Evolutionary conservation across 176 grass and related monocot genomes (phyloP), one percentile per base, ranked within the genome.

Genomic region (Oryza meridionalis): DNA sequence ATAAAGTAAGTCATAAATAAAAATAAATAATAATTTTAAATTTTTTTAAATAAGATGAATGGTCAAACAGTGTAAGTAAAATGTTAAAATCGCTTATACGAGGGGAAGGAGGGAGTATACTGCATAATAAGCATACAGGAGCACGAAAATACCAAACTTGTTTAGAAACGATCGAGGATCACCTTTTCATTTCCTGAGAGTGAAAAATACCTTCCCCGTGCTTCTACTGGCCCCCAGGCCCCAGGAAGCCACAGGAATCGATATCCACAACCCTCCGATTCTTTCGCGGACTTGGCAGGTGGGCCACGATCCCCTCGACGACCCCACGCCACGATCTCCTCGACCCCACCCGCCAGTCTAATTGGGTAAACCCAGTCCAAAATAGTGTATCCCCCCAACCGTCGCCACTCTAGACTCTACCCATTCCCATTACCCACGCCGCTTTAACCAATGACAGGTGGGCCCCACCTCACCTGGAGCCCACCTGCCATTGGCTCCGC

Each of bases 291-390:
- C 19, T 4, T 7, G 38, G 38, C 38, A 8, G 38, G 80, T 63
- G 69, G 80, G 70, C 1, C 80, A 73, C 69, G 53, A 29, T 64
- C 17, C 0, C 45, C 7, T 31, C 29, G 29, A 31, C 9, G 42
- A 26, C 67, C 55, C 83, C 76, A 86, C 11, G 37, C 37, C 0
- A 42, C 40, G 7, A 42, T 42, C 40, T 42, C 45, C 7, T 22
- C 5, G 42, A 26, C 67, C 58, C 83, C 76, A 86, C 12, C 29
- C 21, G 40, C 58, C 68, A 73, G 84, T 80, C 43, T 65, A 65
- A 70, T 7, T 31, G 7, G n/a, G 58, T 65, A 79, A 7, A 24
- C 21, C 21, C 15, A 73, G 77, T 86, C 69, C 77, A 66, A 66
- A 76, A 53, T 61, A 45, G 27, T 13, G 21, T 19, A 62, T 22